phyloP scores from a whole-genome alignment of 2,329 filamentous ascomycete genomes.

The Fusarium sp. region DNA sequence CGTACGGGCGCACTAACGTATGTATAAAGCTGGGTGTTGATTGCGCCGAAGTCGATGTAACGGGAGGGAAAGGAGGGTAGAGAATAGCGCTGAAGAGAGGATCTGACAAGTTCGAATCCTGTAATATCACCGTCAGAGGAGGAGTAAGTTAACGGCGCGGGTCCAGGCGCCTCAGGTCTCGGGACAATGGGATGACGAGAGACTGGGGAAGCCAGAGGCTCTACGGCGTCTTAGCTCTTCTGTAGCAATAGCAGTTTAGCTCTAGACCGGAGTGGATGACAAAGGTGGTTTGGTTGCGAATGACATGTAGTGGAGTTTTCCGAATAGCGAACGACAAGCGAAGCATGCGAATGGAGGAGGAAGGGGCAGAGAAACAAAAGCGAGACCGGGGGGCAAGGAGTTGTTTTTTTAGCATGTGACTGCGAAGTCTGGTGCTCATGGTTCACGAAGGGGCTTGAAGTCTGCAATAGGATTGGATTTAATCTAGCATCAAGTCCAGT shows the following conservation, averaged over 20 bases:
- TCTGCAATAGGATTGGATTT: not conserved
- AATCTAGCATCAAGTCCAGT: not conserved
- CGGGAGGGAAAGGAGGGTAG: slow-evolving; percentile 15
- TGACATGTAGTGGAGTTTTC: slow-evolving; percentile 42
- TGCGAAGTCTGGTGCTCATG: slow-evolving; percentile 23
- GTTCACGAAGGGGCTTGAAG: not conserved
- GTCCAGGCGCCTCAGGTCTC: slow-evolving; percentile 28
- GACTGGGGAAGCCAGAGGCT: slow-evolving; percentile 35
- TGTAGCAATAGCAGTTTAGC: slow-evolving; percentile 8
- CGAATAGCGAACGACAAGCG: slow-evolving; percentile 29
- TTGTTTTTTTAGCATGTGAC: slow-evolving; percentile 44
- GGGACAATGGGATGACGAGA: slow-evolving; percentile 42
- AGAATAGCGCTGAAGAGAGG: slow-evolving; percentile 4
- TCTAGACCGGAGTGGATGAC: slow-evolving; percentile 39
- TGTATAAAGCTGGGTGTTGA: slow-evolving; percentile 1
- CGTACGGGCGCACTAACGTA: slow-evolving; percentile 29
- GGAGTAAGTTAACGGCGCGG: slow-evolving; percentile 21
- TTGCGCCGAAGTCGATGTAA: slow-evolving; percentile 21
- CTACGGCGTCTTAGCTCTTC: slow-evolving; percentile 16
- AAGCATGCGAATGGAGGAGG: not conserved
- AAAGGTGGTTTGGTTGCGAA: slow-evolving; percentile 36
- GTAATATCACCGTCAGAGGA: slow-evolving; percentile 20
- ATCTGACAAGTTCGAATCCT: slow-evolving; percentile 9
- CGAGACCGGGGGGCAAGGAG: not conserved
- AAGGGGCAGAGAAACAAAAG: no score